Evolutionary conservation across 352 stramenopile species (phyloP).

Genomic region (Pythium aquatile): DNA sequence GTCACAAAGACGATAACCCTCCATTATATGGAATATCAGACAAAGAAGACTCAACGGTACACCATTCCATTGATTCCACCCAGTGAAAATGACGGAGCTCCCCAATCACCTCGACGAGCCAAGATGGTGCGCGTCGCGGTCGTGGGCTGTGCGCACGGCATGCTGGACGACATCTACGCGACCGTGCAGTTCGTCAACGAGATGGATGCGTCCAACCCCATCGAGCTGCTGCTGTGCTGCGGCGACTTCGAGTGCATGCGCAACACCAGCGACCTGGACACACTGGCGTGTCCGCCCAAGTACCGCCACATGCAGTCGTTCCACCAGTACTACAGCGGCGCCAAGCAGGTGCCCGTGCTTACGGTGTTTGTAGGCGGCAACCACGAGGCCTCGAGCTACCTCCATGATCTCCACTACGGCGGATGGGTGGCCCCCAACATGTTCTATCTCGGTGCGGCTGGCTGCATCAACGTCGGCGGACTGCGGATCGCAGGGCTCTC

Average conservation of each 20-base stretch:
- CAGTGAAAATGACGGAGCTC: no score
- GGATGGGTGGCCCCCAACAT: constrained; percentile 99
- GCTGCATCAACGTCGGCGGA: constrained; percentile 90
- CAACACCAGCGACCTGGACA: constrained; percentile 93
- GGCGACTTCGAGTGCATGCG: constrained; percentile 99
- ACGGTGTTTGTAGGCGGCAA: constrained; percentile 99
- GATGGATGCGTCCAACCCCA: constrained; percentile 62
- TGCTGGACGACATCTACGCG: constrained; percentile 98
- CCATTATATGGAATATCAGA: no score
- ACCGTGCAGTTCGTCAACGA: constrained; percentile 91
- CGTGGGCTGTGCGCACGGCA: constrained; percentile 98
- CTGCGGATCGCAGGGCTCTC: constrained; percentile 96
- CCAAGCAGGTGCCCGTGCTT: constrained; percentile 90
- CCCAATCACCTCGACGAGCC: not conserved
- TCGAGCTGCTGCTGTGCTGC: constrained; percentile 97
- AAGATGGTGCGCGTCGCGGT: constrained; percentile 85
- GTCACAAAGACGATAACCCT: not conserved
- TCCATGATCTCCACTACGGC: constrained; percentile 97
- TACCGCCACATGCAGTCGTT: constrained; percentile 94
- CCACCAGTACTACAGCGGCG: constrained; percentile 95
- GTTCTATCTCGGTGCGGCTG: constrained; percentile 96
- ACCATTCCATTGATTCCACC: no score
- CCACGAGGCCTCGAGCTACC: constrained; percentile 97
- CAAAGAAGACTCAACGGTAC: no score
- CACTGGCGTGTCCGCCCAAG: constrained; percentile 94